These are phyloP conservation scores for Chlorella sp. DNA, from an alignment of 139 green algal species.

Conservation along the genomic window DNA sequence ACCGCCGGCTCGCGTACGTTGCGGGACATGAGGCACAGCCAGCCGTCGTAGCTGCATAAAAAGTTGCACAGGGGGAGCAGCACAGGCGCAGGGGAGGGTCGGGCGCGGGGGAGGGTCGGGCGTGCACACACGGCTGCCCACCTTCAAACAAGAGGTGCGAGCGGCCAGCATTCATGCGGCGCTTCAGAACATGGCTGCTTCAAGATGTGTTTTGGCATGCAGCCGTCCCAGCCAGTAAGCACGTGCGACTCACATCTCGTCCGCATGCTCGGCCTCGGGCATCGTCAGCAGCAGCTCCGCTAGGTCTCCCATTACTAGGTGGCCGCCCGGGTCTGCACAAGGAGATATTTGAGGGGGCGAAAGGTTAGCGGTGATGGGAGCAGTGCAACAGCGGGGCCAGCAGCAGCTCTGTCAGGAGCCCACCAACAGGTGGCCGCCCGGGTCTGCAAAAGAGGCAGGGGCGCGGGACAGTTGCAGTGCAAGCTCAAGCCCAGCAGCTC, in stretches of 20 bases:
- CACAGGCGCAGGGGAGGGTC: no score
- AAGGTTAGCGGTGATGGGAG: background rate
- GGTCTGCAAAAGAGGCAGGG: constrained; percentile 12
- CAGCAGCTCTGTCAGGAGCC: constrained; percentile 38
- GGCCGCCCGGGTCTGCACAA: constrained; percentile 27
- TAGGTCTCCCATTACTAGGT: constrained; percentile 27
- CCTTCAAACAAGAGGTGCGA: no score
- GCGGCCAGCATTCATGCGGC: no score
- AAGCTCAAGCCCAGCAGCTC: no score
- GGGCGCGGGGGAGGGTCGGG: no score
- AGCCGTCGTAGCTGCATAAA: constrained; percentile 30
- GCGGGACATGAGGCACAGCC: constrained; percentile 16
- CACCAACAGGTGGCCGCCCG: constrained; percentile 11
- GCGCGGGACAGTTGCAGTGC: no score
- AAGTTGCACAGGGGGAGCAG: no score
- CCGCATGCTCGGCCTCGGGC: constrained; percentile 11
- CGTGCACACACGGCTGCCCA: no score
- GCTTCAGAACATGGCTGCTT: no score
- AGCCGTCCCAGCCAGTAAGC: no score
- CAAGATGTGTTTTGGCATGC: no score
- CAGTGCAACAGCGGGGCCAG: constrained; percentile 19
- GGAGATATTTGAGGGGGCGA: no score
- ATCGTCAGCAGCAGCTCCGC: constrained; percentile 45
- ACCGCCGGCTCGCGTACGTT: constrained; percentile 33
- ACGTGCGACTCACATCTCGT: constrained; percentile 14